Evolutionary conservation across 495 filamentous ascomycete species (phyloP).

Genomic region (Podospora tetraspora): DNA sequence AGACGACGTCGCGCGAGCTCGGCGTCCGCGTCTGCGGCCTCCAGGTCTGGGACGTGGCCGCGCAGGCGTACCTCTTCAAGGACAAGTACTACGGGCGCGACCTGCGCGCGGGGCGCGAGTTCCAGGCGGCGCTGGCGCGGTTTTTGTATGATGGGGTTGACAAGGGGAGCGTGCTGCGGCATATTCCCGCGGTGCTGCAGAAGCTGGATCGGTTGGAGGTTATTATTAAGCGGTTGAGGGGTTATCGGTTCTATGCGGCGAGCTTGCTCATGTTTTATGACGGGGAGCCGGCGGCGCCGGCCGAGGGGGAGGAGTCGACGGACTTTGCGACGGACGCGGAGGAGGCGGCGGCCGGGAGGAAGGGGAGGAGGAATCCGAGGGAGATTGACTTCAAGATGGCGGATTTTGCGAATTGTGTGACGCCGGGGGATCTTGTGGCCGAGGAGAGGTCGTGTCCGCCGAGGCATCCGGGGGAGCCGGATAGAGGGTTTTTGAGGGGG

Average conservation of each 20-base stretch:
- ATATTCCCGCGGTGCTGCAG: conserved; percentile 80
- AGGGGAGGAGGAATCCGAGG: conserved; percentile 36
- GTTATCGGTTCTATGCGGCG: conserved; percentile 93
- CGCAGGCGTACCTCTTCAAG: conserved; percentile 77
- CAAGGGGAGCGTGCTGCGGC: conserved; percentile 66
- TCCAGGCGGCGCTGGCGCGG: conserved; percentile 79
- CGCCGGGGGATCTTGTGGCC: conserved; percentile 62
- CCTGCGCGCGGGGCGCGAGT: conserved; percentile 82
- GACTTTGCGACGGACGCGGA: conserved; percentile 49
- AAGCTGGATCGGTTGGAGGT: conserved; percentile 76
- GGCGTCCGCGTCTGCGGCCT: conserved; percentile 93
- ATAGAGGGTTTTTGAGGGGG: conserved; percentile 84
- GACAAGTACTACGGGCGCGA: conserved; percentile 97
- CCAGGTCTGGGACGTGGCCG: conserved; percentile 88
- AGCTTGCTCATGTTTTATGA: conserved; percentile 94
- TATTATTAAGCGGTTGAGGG: conserved; percentile 70
- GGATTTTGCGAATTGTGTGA: conserved; percentile 97
- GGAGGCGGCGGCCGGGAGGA: conserved; percentile 22
- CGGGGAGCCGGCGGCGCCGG: conserved; percentile 45
- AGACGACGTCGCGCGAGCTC: conserved; percentile 84
- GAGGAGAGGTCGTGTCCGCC: conserved; percentile 72
- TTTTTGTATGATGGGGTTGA: conserved; percentile 91
- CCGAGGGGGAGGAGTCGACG: conserved; percentile 38
- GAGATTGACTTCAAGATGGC: conserved; percentile 92
- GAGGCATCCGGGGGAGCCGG: conserved; percentile 69